Evolutionary conservation across 2,329 filamentous ascomycete genomes (phyloP), one percentile per base, ranked within the genome.

Genomic region (Sporothrix curviconia): DNA sequence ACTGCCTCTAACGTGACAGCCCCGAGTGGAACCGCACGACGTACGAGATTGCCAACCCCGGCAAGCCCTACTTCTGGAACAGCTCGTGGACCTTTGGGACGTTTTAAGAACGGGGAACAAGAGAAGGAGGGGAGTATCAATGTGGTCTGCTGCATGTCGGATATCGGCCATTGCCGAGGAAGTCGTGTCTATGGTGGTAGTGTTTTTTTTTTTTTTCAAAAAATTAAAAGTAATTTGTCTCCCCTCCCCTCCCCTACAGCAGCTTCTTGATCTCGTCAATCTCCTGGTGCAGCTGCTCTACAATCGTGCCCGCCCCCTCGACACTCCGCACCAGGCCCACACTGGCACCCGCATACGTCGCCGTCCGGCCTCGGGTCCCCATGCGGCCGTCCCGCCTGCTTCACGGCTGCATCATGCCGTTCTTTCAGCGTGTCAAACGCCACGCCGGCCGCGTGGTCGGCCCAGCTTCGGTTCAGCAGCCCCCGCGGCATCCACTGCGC

Each of bases 31-130:
- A 69, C 46, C 71, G 71, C n/a, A 61, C 67, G 32, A 66, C 69
- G 4, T 65, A 67, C 36, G 71, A 78, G 66, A 72, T 77, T 54
- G 72, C 67, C 34, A 70, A 71, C 4, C 73, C 74, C 1, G 72
- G 71, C 0, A 65, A 74, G 63, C 65, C 59, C 17, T 76, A 76
- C 63, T 69, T 63, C 2, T 76, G 73, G 74, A 68, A 72, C 62
- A 74, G 72, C 56, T 76, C 74, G 9, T 77, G 74, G 75, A 72
- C 71, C 3, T 77, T 77, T 61, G 68, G 72, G 34, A 19, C 19
- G 0, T 14, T 64, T 12, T 60, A 8, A 19, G 42, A 4, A 24
- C 3, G 11, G 22, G 4, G 12, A 28, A 9, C 4, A 14, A 28
- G 9, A 44, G 11, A 7, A 15, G 24, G n/a, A 14, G 2, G 5